These are phyloP conservation scores for Aspergillus melleus DNA, from an alignment of 2,329 filamentous ascomycete species.

Conservation along the genomic window DNA sequence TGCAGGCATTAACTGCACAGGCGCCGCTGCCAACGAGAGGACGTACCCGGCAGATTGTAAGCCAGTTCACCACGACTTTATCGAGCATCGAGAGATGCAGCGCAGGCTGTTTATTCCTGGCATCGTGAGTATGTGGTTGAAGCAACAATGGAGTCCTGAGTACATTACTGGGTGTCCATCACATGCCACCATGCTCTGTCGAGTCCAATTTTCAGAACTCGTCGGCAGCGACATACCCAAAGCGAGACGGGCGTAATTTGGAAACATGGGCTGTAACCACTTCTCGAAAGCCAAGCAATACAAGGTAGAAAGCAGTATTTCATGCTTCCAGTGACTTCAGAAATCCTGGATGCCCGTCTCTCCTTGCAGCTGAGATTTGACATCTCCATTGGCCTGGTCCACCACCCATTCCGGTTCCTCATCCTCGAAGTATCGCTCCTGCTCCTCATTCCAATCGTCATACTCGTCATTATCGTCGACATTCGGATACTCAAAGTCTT, in stretches of 20 bases:
- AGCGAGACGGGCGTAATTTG: neutral
- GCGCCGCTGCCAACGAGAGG: neutral
- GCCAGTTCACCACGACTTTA: neutral
- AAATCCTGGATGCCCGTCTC: conserved; percentile 75
- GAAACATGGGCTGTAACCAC: too few relatives aligned
- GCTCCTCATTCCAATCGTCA: conserved; percentile 64
- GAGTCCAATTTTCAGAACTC: neutral
- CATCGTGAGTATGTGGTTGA: neutral
- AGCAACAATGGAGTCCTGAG: neutral
- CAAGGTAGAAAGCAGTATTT: neutral
- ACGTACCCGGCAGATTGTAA: neutral
- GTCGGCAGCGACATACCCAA: neutral
- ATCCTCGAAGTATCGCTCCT: conserved; percentile 78
- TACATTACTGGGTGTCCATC: neutral
- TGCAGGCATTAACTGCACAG: neutral
- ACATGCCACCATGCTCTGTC: neutral
- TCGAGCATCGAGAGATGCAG: neutral
- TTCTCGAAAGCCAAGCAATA: neutral
- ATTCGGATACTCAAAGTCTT: conserved; percentile 72
- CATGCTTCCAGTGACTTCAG: conserved; percentile 38
- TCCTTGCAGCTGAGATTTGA: conserved; percentile 41
- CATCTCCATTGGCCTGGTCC: conserved; percentile 42
- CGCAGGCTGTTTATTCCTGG: neutral
- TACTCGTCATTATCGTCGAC: conserved; percentile 73
- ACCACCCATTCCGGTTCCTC: conserved; percentile 70